Evolutionary conservation across 75 land plant genomes (phyloP).

Genomic region (Pinus albicaulis): DNA sequence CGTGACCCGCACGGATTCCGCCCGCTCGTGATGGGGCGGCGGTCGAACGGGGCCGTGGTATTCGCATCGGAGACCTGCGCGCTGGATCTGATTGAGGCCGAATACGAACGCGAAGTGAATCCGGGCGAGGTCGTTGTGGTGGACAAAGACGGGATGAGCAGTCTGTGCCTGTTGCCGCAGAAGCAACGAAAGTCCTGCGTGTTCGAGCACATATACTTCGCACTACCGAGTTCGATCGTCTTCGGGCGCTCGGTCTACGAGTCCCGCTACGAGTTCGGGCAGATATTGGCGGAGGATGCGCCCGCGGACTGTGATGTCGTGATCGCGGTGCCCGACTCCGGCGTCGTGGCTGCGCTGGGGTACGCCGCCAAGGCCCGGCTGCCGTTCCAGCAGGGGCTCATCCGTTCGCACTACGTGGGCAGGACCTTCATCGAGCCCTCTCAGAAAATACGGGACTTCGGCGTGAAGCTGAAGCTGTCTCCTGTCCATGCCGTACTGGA

Average conservation of each 20-base stretch:
- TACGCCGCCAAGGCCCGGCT: conserved; percentile 14
- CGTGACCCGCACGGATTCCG: conserved; percentile 92
- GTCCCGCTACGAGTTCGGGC: conserved; percentile 17
- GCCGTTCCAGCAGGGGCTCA: conserved; percentile 81
- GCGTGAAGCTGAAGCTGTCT: conserved; percentile 31
- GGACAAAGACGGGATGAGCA: conserved; percentile 61
- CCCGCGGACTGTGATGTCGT: conserved; percentile 30
- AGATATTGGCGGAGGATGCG: conserved; percentile 23
- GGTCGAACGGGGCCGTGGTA: conserved; percentile 72
- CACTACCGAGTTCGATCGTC: conserved; percentile 25
- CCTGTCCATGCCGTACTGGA: conserved; percentile 19
- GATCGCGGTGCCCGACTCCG: conserved; percentile 33
- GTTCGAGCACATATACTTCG: conserved; percentile 67
- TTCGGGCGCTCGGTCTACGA: conserved; percentile 26
- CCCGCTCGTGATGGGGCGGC: conserved; percentile 87
- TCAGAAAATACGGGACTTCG: conserved; percentile 28
- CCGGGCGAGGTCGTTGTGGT: conserved; percentile 91
- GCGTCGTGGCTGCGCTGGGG: conserved; percentile 28
- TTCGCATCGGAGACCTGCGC: conserved; percentile 99
- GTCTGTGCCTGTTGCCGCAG: conserved; percentile 69
- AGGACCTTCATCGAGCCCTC: conserved; percentile 31
- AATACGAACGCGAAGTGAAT: conserved; percentile 72
- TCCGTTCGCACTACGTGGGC: conserved; percentile 34
- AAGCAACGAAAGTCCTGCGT: conserved; percentile 69
- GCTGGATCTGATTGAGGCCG: conserved; percentile 84